phyloP scores from a whole-genome alignment of 2,329 filamentous ascomycete genomes.

The Cytospora piceicola region DNA sequence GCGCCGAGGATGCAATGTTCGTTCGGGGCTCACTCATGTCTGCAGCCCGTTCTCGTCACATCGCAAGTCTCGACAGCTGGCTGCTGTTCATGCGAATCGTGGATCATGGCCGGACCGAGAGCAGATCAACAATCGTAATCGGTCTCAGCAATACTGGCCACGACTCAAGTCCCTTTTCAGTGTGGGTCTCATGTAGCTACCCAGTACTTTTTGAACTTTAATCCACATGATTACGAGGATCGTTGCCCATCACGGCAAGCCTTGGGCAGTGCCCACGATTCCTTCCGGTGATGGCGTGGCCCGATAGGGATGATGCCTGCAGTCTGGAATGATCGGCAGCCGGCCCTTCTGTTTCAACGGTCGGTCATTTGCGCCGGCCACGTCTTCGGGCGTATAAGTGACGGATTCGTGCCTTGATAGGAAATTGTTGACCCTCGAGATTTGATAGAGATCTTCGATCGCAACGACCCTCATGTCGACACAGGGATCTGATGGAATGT shows the following conservation, averaged over 20 bases:
- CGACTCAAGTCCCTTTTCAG: conserved; percentile 24
- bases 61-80: background rate
- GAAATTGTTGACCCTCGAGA: background rate
- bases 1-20: background rate
- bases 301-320: conserved; percentile 20
- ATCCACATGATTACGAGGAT: conserved; percentile 22
- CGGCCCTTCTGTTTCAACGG: conserved; percentile 19
- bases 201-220: conserved; percentile 11
- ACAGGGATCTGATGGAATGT: background rate
- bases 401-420: conserved; percentile 3
- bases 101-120: background rate
- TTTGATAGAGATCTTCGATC: background rate
- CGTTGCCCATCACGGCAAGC: conserved; percentile 22
- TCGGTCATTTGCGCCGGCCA: conserved; percentile 20
- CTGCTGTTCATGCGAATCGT: background rate
- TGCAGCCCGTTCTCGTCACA: background rate
- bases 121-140: background rate
- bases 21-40: background rate
- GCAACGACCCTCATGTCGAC: background rate
- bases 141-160: conserved; percentile 5
- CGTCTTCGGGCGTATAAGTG: background rate
- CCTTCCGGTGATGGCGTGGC: conserved; percentile 23
- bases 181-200: conserved; percentile 10
- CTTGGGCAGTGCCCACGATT: conserved; percentile 23
- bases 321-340: conserved; percentile 20